Base-by-base conservation (phyloP, 139 green algal genomes). In the Tetradesmus obliquus region DNA sequence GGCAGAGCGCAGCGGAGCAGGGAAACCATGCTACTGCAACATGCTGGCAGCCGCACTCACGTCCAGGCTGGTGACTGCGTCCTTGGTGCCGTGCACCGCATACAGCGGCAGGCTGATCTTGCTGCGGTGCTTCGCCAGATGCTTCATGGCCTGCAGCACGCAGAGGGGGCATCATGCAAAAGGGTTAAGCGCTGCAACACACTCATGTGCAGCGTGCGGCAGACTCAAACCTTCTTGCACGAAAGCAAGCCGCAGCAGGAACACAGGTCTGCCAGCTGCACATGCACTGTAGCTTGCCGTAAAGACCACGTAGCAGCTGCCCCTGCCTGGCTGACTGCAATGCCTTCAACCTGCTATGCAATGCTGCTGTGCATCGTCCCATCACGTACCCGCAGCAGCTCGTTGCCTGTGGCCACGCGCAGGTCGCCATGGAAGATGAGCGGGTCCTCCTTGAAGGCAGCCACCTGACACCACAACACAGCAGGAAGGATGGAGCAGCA, bases 381-480 rank as follows among this genome's bases (percentile, higher is more conserved):
- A 51, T 15, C 24, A 17, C 88, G 3, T 12, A 89, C 91, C 89
- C 95, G 95, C 2, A 97, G 81, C 13, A 95, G 82, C 87, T 97
- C 92, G 32, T 97, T 97, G 71, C 82, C 95, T 22, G 95, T 97
- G 9, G 91, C 84, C 2, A 86, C 86, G 0, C 94, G 89, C 53
- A 96, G n/a, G 51, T 95, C 90, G 55, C 94, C 94, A 12, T 94
- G 57, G 51, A 90, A 92, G 3, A 91, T 84, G 15, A 93, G 74
- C 1, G 92, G 89, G 71, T 94, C 92, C 12, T 90, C 71, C 71
- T 82, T 86, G 72, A 92, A 92, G 0, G 55, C 55, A 7, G 57
- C n/a, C 32, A 92, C 89, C 89, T 92, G 89, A 45, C 60, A 76
- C 12, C 12, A 69, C 3, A 55, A 45, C 51, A n/a, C 51, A 24